Evolutionary conservation across 257 asterid species (phyloP).

Genomic region (Rehmannia glutinosa): DNA sequence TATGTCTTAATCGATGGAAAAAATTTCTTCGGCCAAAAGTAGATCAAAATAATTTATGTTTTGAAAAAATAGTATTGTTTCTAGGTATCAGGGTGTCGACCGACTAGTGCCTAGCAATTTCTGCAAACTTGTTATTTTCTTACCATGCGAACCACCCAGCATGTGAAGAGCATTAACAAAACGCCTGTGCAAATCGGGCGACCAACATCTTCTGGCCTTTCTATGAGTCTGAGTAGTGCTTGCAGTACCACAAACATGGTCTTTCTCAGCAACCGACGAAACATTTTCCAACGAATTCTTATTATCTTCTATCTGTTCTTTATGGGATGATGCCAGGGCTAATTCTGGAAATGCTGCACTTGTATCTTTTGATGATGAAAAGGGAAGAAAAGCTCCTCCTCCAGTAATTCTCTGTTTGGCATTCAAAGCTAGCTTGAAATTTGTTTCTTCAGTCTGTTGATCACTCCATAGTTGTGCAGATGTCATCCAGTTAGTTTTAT

Average conservation of each 20-base stretch:
- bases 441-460: conserved; percentile 40
- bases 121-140: background rate
- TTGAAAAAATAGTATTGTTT: background rate
- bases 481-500: conserved; percentile 93
- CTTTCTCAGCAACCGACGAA: conserved; percentile 26
- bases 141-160: conserved; percentile 99
- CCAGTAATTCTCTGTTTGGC: conserved; percentile 38
- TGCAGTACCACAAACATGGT: conserved; percentile 17
- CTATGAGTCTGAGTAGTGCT: conserved; percentile 34
- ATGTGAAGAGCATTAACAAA: conserved; percentile 96
- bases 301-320: conserved; percentile 46
- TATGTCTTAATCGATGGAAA: no score
- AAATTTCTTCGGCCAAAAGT: no score
- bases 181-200: conserved; percentile 90
- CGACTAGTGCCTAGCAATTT: no score
- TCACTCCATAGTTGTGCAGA: conserved; percentile 87
- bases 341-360: conserved; percentile 48
- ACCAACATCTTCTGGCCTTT: conserved; percentile 98
- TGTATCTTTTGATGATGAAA: conserved; percentile 34
- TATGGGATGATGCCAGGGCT: conserved; percentile 65
- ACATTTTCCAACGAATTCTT: conserved; percentile 16
- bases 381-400: conserved; percentile 69
- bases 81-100: no score
- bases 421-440: conserved; percentile 44
- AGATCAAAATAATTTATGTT: no score